Evolutionary conservation across 2,329 filamentous ascomycete species (phyloP).

Genomic region (Curvularia hawaiiensis): DNA sequence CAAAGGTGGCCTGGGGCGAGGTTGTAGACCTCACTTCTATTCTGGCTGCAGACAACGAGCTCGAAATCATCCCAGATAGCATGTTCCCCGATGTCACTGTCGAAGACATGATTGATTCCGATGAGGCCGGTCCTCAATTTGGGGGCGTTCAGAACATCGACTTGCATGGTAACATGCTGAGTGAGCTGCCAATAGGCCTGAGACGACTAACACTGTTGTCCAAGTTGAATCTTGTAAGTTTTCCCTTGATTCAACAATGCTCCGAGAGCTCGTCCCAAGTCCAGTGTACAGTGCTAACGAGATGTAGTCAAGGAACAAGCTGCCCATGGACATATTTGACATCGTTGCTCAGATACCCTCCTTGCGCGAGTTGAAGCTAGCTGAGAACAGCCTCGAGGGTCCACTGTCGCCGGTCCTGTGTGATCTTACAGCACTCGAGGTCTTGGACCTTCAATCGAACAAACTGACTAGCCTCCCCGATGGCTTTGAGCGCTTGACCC

Average conservation of each 20-base stretch:
- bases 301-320: slow-evolving; percentile 75
- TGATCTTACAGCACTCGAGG: slow-evolving; percentile 72
- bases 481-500: slow-evolving; percentile 68
- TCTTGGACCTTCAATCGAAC: slow-evolving; percentile 82
- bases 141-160: slow-evolving; percentile 81
- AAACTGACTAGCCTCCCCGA: slow-evolving; percentile 73
- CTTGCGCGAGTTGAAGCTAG: slow-evolving; percentile 80
- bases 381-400: slow-evolving; percentile 47
- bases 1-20: slow-evolving; percentile 80
- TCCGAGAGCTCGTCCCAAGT: background rate
- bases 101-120: slow-evolving; percentile 64
- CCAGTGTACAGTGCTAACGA: slow-evolving; percentile 16
- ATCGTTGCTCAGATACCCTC: slow-evolving; percentile 73
- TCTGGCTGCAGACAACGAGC: slow-evolving; percentile 86
- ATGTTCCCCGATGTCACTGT: slow-evolving; percentile 75
- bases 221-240: slow-evolving; percentile 76
- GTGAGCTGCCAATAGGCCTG: slow-evolving; percentile 74
- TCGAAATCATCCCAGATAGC: slow-evolving; percentile 73
- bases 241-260: background rate
- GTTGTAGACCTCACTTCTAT: slow-evolving; percentile 85
- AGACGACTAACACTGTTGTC: slow-evolving; percentile 75
- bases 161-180: slow-evolving; percentile 81
- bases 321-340: slow-evolving; percentile 73
- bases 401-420: slow-evolving; percentile 66
- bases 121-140: slow-evolving; percentile 75